A percentile compares a stretch with the other conserved stretches of the same genome.
These are phyloP conservation scores for Prunus dulcis DNA, from an alignment of 306 rosid genomes.

Conservation along the genomic window DNA sequence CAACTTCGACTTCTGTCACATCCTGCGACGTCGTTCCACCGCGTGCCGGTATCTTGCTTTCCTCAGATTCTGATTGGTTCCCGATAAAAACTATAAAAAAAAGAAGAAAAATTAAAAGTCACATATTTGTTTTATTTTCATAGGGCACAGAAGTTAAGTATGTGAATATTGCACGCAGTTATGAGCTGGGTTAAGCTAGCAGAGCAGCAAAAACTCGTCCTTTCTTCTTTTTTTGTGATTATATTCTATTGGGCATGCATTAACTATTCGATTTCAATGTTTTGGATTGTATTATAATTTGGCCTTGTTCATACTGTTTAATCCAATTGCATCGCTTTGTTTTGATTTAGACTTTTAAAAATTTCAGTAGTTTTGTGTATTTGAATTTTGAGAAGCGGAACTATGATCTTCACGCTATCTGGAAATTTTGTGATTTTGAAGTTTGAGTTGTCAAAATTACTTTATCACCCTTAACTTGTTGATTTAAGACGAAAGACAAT, in stretches of 20 bases:
- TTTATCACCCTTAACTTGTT: not conserved
- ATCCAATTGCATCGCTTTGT: not conserved
- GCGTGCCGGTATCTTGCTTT: slow-evolving; percentile 43
- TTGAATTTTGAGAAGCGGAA: not conserved
- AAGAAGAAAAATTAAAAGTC: not conserved
- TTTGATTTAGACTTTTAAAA: not conserved
- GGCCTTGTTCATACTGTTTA: not conserved
- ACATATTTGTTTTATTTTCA: not conserved
- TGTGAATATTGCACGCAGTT: not conserved
- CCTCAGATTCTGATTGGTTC: slow-evolving; percentile 22
- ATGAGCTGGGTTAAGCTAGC: not conserved
- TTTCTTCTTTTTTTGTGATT: not conserved
- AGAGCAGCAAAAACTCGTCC: not conserved
- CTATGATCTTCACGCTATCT: not conserved
- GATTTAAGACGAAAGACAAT: not conserved
- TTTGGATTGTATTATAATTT: not conserved
- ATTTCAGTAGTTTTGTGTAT: not conserved
- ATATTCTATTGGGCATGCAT: not conserved
- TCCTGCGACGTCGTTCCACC: slow-evolving; percentile 42
- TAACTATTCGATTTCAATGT: not conserved
- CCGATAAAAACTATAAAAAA: slow-evolving; percentile 2
- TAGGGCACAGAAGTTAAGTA: not conserved
- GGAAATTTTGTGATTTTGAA: not conserved
- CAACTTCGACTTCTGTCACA: slow-evolving; percentile 22
- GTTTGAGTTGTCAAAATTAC: not conserved